These are phyloP conservation scores for Penicillium freii DNA, from an alignment of 2,329 filamentous ascomycete species.

Conservation along the genomic window DNA sequence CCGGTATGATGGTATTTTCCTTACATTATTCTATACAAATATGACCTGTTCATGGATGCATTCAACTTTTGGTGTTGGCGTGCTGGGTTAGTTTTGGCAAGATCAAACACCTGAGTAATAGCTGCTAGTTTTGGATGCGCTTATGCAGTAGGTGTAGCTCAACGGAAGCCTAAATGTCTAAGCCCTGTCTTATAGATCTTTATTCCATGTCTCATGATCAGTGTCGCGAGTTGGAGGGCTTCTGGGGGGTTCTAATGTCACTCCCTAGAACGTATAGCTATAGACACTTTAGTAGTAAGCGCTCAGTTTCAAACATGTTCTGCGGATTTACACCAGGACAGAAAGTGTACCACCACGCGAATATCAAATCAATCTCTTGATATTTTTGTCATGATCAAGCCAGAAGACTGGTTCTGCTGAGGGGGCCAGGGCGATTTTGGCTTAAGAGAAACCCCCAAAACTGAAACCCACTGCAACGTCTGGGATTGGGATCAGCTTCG, in stretches of 20 bases:
- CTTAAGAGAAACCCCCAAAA: slow-evolving; percentile 14
- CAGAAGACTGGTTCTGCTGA: slow-evolving; percentile 12
- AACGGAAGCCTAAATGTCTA: background rate
- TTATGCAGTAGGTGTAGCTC: background rate
- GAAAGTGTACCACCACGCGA: background rate
- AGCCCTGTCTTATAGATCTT: background rate
- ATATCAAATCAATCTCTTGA: background rate
- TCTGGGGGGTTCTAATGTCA: background rate
- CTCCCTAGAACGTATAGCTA: background rate
- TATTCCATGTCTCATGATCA: background rate
- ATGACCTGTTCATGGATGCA: slow-evolving; percentile 7
- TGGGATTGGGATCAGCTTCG: slow-evolving; percentile 25
- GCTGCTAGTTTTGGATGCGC: background rate
- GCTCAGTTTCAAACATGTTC: background rate
- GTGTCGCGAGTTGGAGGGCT: background rate
- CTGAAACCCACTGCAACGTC: slow-evolving; percentile 23
- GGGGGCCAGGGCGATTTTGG: slow-evolving; percentile 20
- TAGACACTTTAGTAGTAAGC: background rate
- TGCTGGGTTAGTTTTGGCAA: background rate
- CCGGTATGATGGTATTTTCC: slow-evolving; percentile 6
- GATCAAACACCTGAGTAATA: background rate
- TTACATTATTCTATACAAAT: slow-evolving; percentile 12
- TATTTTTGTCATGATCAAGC: background rate
- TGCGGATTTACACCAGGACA: background rate
- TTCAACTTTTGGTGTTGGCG: background rate